Evolutionary conservation across 2,329 filamentous ascomycete genomes (phyloP), one percentile per base, ranked within the genome.

Genomic region (Parasarocladium wereldwijsianum): DNA sequence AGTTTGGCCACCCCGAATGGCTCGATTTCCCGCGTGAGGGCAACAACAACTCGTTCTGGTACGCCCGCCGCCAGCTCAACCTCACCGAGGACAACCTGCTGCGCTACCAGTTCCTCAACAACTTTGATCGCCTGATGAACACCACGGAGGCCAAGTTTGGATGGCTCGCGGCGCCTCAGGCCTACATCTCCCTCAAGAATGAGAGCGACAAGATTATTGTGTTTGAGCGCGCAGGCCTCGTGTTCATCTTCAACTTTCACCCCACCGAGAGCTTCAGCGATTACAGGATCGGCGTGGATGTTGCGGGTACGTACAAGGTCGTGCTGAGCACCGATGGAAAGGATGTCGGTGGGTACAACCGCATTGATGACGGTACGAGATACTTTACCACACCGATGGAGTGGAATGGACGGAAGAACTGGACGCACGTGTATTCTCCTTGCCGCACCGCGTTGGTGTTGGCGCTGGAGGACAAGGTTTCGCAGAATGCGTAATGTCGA

Each of bases 1-100:
- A 98, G 55, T 98, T 98, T 47, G 90, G 90, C 1, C 90, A 98
- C 50, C 90, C 90, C 0, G 90, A 98, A 55, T 98, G 90, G 90
- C 79, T 98, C 22, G 90, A 98, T 53, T 98, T 98, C 55, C 90
- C 90, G 4, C 81, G 90, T 30, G 84, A 77, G 45, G 90, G 90
- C 35, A 94, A 94, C 57, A 60, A 76, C 46, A 93, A 93, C 57
- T 90, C 81, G 26, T 94, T 86, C 64, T 87, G 83, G 75, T 93
- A 93, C 49, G 86, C 86, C 3, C 74, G 90, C 14, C 79, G 90
- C 35, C 87, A 94, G 52, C 75, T 94, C 41, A 96, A 98, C 54
- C 70, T 98, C 11, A 76, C 84, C 1, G 84, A 94, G 31, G 90
- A 98, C 50, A 41, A 62, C 1, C 62, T 93, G 9, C 70, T 98